Conservation (phyloP, 2,329 filamentous ascomycete species). For the Zymoseptoria brevis region DNA sequence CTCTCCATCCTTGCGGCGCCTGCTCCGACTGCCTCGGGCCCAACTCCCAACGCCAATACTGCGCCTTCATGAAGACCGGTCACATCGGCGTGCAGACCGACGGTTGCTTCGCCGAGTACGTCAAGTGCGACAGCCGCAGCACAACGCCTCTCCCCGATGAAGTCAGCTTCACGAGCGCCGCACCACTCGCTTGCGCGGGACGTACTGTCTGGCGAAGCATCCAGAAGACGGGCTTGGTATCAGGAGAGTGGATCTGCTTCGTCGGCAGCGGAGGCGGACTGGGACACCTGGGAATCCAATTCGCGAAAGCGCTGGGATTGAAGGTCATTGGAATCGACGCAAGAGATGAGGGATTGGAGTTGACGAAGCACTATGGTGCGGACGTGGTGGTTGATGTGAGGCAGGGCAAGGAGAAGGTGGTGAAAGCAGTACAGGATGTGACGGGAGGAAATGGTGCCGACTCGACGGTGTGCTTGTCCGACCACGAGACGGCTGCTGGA, state of each 20-base stretch:
- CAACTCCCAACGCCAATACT: constrained; percentile 48
- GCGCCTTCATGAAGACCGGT: constrained; percentile 34
- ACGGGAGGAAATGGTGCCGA: constrained; percentile 46
- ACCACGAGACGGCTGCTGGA: constrained; percentile 44
- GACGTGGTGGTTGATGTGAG: constrained; percentile 46
- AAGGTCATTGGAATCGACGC: constrained; percentile 49
- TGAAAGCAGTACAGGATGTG: constrained; percentile 40
- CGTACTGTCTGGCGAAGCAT: constrained; percentile 45
- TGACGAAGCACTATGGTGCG: constrained; percentile 43
- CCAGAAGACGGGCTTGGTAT: constrained; percentile 33
- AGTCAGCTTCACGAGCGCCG: constrained; percentile 45
- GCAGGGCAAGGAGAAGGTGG: constrained; percentile 40
- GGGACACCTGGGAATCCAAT: constrained; percentile 46
- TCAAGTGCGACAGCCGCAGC: constrained; percentile 42
- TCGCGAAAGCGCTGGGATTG: constrained; percentile 45
- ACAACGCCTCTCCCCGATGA: constrained; percentile 42
- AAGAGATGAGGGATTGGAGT: constrained; percentile 44
- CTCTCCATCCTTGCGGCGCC: constrained; percentile 44
- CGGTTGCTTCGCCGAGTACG: constrained; percentile 53
- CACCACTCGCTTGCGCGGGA: constrained; percentile 51
- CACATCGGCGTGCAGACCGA: constrained; percentile 44
- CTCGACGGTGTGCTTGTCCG: constrained; percentile 47
- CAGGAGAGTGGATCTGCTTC: constrained; percentile 34
- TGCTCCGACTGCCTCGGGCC: constrained; percentile 47
- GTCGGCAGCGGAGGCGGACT: constrained; percentile 46